phyloP scores from a whole-genome alignment of 2,329 filamentous ascomycete genomes.

The Myriangium duriaei region DNA sequence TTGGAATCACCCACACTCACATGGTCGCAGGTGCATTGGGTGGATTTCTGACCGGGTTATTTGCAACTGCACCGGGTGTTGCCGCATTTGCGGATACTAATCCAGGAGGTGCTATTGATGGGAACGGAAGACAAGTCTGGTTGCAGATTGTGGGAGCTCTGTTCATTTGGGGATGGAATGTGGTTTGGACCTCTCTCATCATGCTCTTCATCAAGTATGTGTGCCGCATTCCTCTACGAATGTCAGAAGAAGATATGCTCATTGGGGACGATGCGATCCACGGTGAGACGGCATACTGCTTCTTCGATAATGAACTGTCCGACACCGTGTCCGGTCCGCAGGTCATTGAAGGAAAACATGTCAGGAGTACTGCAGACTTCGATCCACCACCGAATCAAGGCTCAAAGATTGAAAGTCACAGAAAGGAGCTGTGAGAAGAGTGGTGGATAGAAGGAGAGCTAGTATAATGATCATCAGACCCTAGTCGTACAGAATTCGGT shows the following conservation, averaged over 20 bases:
- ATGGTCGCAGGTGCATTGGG: slow-evolving; percentile 35
- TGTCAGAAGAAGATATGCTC: slow-evolving; percentile 34
- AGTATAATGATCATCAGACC: too few species aligned
- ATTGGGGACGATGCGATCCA: slow-evolving; percentile 38
- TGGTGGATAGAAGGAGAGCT: too few species aligned
- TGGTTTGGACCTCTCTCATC: slow-evolving; percentile 39
- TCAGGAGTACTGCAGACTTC: not conserved
- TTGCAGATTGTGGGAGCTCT: slow-evolving; percentile 37
- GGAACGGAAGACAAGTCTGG: slow-evolving; percentile 39
- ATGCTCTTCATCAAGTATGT: slow-evolving; percentile 40
- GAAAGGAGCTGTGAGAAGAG: too few species aligned
- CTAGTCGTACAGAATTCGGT: too few species aligned
- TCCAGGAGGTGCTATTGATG: slow-evolving; percentile 37
- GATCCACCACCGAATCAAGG: too few species aligned
- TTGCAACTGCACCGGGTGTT: slow-evolving; percentile 35
- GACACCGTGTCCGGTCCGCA: not conserved
- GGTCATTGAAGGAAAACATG: not conserved
- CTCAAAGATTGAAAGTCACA: too few species aligned
- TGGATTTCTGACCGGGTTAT: slow-evolving; percentile 35
- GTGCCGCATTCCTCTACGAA: slow-evolving; percentile 34
- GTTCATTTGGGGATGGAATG: slow-evolving; percentile 39
- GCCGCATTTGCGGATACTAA: slow-evolving; percentile 35
- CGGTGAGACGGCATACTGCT: slow-evolving; percentile 32
- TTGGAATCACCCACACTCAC: slow-evolving; percentile 39
- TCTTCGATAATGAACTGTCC: slow-evolving; percentile 14